Conservation (phyloP, 495 filamentous ascomycete species). For the Gamarada debralockiae region DNA sequence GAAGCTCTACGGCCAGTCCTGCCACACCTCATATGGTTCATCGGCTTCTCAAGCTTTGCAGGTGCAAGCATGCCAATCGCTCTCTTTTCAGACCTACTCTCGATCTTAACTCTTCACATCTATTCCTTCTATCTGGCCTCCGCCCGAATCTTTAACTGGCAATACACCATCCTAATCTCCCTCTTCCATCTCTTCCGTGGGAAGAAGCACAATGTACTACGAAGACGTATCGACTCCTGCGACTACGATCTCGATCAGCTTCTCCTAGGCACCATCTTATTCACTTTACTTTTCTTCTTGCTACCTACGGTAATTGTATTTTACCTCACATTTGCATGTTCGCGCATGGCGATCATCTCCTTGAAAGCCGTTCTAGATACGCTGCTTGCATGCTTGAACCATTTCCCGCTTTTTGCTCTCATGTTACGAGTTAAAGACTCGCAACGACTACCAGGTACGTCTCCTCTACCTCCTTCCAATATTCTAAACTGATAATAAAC, state of each 20-base stretch:
- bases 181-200: constrained; percentile 97
- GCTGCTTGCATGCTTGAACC: constrained; percentile 87
- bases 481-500: neutral
- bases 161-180: constrained; percentile 91
- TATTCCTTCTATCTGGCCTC: constrained; percentile 97
- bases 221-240: constrained; percentile 96
- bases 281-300: constrained; percentile 93
- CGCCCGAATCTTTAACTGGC: constrained; percentile 97
- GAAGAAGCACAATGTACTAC: constrained; percentile 95
- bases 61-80: constrained; percentile 97
- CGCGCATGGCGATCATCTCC: constrained; percentile 90
- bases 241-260: constrained; percentile 99
- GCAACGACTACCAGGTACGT: constrained; percentile 74
- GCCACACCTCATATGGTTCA: constrained; percentile 84
- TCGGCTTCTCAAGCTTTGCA: constrained; percentile 91
- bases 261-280: constrained; percentile 92
- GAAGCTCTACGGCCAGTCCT: constrained; percentile 70
- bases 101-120: constrained; percentile 89
- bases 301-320: constrained; percentile 94
- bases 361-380: constrained; percentile 89
- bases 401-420: constrained; percentile 95
- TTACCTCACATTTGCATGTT: constrained; percentile 92
- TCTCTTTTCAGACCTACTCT: constrained; percentile 90
- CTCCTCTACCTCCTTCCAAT: no score
- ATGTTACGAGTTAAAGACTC: constrained; percentile 97